Conservation (phyloP, 78 protist species). For the Dictyostelium discoideum region DNA sequence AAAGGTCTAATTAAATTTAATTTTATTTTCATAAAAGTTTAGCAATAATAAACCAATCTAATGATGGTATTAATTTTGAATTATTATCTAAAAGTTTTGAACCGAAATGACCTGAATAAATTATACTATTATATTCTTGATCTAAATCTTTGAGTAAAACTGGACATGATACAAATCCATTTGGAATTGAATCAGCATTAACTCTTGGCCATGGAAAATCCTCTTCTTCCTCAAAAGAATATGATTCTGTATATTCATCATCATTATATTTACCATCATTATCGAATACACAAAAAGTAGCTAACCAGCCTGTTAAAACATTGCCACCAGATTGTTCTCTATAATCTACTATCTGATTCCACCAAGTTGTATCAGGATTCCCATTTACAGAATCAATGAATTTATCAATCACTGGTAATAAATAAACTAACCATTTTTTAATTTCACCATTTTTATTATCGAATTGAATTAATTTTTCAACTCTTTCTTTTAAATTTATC, state of each 20-base stretch:
- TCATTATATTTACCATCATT: background rate
- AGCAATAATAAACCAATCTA: background rate
- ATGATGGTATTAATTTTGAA: background rate
- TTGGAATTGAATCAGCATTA: background rate
- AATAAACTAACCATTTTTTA: conserved; percentile 51
- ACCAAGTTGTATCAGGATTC: conserved; percentile 5
- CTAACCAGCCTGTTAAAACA: background rate
- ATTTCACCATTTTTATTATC: conserved; percentile 4
- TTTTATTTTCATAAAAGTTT: background rate
- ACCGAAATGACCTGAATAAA: background rate
- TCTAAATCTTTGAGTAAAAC: background rate
- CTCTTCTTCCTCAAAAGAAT: too few species aligned
- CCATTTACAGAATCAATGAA: conserved; percentile 12
- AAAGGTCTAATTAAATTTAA: too few species aligned
- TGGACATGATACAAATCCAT: background rate
- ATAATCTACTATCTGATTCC: conserved; percentile 41
- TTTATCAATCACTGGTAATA: conserved; percentile 42
- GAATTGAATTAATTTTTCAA: background rate
- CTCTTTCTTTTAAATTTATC: conserved; percentile 7
- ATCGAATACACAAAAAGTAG: background rate
- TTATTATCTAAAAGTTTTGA: background rate
- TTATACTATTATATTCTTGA: background rate
- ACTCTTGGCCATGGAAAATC: background rate
- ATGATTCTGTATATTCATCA: background rate
- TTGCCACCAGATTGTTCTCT: background rate